Evolutionary conservation across 2,329 filamentous ascomycete species (phyloP), one percentile per base, ranked within the genome.

Genomic region (Xylariaceae sp.): DNA sequence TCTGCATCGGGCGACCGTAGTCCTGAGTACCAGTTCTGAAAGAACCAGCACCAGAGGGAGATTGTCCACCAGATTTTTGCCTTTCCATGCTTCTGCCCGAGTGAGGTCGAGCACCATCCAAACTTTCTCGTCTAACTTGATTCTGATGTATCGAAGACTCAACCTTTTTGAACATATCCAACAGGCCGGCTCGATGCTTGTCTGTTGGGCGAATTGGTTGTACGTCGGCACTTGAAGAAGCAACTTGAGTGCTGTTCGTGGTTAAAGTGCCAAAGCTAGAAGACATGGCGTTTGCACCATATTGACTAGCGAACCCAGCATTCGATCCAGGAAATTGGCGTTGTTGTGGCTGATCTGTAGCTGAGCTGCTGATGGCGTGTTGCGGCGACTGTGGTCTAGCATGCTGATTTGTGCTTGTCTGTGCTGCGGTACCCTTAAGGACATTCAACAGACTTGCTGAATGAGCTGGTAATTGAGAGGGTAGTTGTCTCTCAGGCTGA

Each of bases 101-200:
- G 51, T 48, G 56, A 26, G 61, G 47, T 42, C 52, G 48, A 40
- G 29, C 44, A 20, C 54, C 52, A 20, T 42, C 44, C 44, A 51
- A 29, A n/a, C 48, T 50, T 49, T 65, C 56, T 40, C 59, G 57
- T 19, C 63, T 64, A 16, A 61, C 19, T 51, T 67, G 64, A 41
- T 50, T 57, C 56, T 60, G 61, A 3, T 70, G 63, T 16, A 68
- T 63, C 2, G 62, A 56, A 2, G 70, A 55, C 23, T 68, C 69
- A 10, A 69, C 61, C 59, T 77, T 77, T 57, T 81, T 83, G 70
- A 86, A 84, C 73, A 85, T 82, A 20, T 75, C 78, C 14, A 85
- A 71, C 19, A 85, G 70, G 7, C 78, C 73, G 18, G 75, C 78
- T 20, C 80, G 78, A 59, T 84, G 81, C 37, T 70, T 67, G 45